phyloP scores from a whole-genome alignment of 1,284 basidiomycete species.

The Thelephora terrestris region DNA sequence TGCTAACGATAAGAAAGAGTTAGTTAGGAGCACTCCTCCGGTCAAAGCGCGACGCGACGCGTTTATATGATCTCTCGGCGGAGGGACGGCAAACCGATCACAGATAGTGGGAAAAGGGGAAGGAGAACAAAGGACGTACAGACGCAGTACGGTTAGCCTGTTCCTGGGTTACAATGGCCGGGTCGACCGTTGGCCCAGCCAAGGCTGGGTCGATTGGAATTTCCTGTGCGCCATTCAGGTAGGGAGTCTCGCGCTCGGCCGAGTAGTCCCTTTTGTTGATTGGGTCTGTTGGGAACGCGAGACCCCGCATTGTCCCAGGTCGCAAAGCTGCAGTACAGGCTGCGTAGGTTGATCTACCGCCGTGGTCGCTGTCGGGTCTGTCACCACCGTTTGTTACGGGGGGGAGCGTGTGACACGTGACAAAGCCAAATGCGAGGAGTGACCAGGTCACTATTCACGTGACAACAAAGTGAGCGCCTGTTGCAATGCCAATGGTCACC shows the following conservation, averaged over 20 bases:
- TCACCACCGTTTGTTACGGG: too few species aligned
- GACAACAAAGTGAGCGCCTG: too few species aligned
- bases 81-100: constrained; percentile 2
- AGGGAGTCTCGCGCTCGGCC: constrained; percentile 45
- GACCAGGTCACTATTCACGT: too few species aligned
- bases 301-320: constrained; percentile 38
- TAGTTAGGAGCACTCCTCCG: constrained; percentile 9
- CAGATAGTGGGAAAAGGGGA: constrained; percentile 11
- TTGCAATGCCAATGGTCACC: too few species aligned
- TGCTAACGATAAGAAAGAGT: constrained; percentile 6
- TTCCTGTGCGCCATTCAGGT: constrained; percentile 40
- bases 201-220: constrained; percentile 70
- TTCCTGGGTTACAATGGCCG: constrained; percentile 32
- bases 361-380: too few species aligned
- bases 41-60: constrained; percentile 27
- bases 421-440: too few species aligned
- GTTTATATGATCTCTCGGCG: constrained; percentile 13
- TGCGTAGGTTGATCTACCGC: not conserved
- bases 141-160: constrained; percentile 4
- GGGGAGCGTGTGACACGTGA: too few species aligned
- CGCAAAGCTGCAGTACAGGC: constrained; percentile 1
- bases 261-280: constrained; percentile 39
- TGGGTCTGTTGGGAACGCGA: constrained; percentile 44
- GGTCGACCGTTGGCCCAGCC: constrained; percentile 39
- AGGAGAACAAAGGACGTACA: too few species aligned